phyloP scores from a whole-genome alignment of 768 basidiomycete genomes.

The Termitomyces sp. region DNA sequence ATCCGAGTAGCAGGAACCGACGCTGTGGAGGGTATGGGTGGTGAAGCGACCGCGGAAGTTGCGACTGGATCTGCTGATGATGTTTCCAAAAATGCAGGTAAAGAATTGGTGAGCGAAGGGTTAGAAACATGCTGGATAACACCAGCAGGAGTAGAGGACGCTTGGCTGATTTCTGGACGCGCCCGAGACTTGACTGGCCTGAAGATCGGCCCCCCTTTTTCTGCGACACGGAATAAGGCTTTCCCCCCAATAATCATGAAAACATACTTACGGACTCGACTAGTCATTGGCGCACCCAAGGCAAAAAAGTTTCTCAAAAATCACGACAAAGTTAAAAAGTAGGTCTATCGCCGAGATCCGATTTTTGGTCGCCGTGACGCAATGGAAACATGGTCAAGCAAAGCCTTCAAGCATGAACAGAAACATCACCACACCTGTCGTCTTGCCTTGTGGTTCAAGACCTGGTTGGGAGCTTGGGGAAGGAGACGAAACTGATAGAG shows the following conservation, averaged over 20 bases:
- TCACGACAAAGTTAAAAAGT: neutral
- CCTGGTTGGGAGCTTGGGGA: conserved; percentile 60
- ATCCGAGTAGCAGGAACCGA: neutral
- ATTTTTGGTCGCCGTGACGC: neutral
- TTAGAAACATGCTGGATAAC: neutral
- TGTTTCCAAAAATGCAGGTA: neutral
- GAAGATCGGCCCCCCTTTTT: conserved; percentile 71
- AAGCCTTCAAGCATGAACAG: conserved; percentile 14
- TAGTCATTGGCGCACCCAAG: conserved; percentile 34
- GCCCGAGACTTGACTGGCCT: conserved; percentile 62
- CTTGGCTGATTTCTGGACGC: conserved; percentile 34
- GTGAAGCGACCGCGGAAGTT: neutral
- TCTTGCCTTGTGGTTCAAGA: conserved; percentile 53
- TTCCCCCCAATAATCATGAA: neutral
- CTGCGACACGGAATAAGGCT: conserved; percentile 32
- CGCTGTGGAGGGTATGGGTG: neutral
- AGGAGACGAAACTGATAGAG: conserved; percentile 34
- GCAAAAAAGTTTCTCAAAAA: neutral
- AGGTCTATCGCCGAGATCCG: conserved; percentile 11
- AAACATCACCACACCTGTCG: conserved; percentile 15
- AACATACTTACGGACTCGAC: conserved; percentile 59
- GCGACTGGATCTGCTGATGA: neutral
- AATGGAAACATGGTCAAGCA: conserved; percentile 14
- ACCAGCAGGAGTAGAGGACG: conserved; percentile 11
- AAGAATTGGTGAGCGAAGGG: neutral